These are phyloP conservation scores for Flaveria sonorensis DNA, from an alignment of 129 eudicot genomes.

Conservation along the genomic window DNA sequence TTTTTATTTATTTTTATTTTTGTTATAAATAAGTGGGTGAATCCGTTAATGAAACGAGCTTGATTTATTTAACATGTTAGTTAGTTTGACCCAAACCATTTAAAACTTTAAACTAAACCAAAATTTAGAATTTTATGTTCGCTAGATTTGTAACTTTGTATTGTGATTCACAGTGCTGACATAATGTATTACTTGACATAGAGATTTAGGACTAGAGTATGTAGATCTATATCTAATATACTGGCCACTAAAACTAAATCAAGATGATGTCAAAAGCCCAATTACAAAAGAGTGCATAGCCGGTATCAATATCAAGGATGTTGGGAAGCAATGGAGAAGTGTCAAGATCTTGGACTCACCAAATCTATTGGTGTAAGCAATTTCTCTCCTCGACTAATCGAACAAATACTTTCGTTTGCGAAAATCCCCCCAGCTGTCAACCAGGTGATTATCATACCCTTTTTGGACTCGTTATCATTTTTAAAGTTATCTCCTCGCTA, in stretches of 20 bases:
- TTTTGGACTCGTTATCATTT: not conserved
- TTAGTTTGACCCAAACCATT: no score
- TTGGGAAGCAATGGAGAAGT: conserved; percentile 71
- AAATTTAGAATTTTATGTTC: no score
- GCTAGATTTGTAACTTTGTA: no score
- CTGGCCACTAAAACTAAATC: conserved; percentile 48
- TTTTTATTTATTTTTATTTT: no score
- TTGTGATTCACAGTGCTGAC: no score
- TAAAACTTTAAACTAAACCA: no score
- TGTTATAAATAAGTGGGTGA: no score
- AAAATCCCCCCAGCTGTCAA: conserved; percentile 60
- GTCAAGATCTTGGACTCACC: conserved; percentile 54
- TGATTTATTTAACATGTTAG: no score
- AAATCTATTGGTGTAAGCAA: conserved; percentile 61
- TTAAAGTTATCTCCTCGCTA: not conserved
- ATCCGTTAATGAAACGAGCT: no score
- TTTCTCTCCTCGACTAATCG: conserved; percentile 43
- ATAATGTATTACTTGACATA: not conserved
- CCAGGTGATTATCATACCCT: conserved; percentile 34
- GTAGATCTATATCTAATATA: conserved; percentile 61
- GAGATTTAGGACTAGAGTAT: conserved; percentile 53
- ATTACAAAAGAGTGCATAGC: conserved; percentile 33
- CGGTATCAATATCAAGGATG: conserved; percentile 48
- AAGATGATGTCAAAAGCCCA: conserved; percentile 20
- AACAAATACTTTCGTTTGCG: conserved; percentile 47